Percentiles rank a stretch among this genome's conserved stretches.
phyloP scores from a whole-genome alignment of 495 filamentous ascomycete genomes.

The Penicillium verhagenii region DNA sequence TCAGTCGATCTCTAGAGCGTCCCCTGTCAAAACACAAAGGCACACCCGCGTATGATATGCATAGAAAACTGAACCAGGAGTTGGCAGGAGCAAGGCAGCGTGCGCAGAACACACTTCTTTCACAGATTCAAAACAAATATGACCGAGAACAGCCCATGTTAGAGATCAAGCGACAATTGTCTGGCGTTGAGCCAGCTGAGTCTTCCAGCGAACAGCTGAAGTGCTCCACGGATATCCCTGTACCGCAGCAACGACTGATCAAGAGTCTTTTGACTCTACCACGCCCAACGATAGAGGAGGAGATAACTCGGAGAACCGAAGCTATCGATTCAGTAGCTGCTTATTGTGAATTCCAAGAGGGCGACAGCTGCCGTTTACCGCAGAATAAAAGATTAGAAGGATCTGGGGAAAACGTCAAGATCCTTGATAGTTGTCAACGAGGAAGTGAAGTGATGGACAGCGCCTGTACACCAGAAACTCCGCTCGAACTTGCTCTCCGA shows the following conservation, averaged over 20 bases:
- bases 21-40: constrained; percentile 19
- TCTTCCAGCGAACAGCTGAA: constrained; percentile 17
- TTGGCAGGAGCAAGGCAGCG: constrained; percentile 23
- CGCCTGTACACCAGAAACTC: constrained; percentile 1
- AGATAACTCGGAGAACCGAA: constrained; percentile 29
- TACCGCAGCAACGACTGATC: constrained; percentile 27
- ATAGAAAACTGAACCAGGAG: constrained; percentile 26
- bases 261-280: constrained; percentile 32
- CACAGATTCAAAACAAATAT: constrained; percentile 23
- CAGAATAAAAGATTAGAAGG: too few species aligned
- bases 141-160: constrained; percentile 29
- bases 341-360: constrained; percentile 35
- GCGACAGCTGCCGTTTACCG: constrained; percentile 22
- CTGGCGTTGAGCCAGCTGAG: constrained; percentile 18
- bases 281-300: constrained; percentile 30
- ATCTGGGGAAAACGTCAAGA: too few species aligned
- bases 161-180: constrained; percentile 26
- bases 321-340: constrained; percentile 33
- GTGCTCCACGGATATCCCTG: constrained; percentile 21
- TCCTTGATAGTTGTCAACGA: too few species aligned
- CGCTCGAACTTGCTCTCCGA: constrained; percentile 23
- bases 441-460: too few species aligned
- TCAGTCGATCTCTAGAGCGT: constrained; percentile 9
- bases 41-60: constrained; percentile 23
- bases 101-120: constrained; percentile 24